Percentiles rank a stretch among this genome's conserved stretches.
These are phyloP conservation scores for Tetrapisispora nanseiensis DNA, from an alignment of 805 yeast genomes.

Conservation along the genomic window DNA sequence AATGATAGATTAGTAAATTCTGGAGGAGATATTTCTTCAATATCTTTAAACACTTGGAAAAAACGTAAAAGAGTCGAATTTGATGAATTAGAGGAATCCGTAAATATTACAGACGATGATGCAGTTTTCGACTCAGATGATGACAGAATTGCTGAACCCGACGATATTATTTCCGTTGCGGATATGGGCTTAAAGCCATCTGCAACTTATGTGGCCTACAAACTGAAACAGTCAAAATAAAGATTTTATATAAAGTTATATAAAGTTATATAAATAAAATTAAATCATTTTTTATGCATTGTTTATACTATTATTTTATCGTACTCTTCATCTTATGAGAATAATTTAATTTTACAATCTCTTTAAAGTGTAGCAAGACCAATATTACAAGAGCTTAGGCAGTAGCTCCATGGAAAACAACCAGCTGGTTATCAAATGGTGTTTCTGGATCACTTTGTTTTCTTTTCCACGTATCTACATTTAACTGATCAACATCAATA, in stretches of 20 bases:
- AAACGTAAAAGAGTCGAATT: slow-evolving; percentile 17
- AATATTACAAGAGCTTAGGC: not conserved
- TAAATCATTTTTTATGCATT: not conserved
- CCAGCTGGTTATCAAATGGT: slow-evolving; percentile 31
- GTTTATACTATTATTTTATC: not conserved
- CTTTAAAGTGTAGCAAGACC: not conserved
- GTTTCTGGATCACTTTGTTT: slow-evolving; percentile 44
- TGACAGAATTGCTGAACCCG: slow-evolving; percentile 14
- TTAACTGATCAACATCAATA: slow-evolving; percentile 40
- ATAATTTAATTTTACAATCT: too few relatives aligned
- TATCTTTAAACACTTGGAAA: slow-evolving; percentile 21
- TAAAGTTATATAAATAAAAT: too few relatives aligned
- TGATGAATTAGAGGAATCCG: slow-evolving; percentile 19
- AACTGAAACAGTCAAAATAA: slow-evolving; percentile 15
- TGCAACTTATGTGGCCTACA: slow-evolving; percentile 64
- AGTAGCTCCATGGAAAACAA: not conserved
- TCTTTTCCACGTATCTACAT: slow-evolving; percentile 60
- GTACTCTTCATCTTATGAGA: too few relatives aligned
- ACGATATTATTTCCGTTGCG: slow-evolving; percentile 14
- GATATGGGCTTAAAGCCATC: slow-evolving; percentile 45
- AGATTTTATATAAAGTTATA: not conserved
- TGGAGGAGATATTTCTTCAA: slow-evolving; percentile 6
- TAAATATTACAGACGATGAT: slow-evolving; percentile 3
- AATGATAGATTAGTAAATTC: slow-evolving; percentile 31
- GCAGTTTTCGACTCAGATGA: slow-evolving; percentile 8